Percentiles rank a stretch among this genome's conserved stretches.
These are phyloP conservation scores for Hygrophorus pudorinus DNA, from an alignment of 768 basidiomycete species.

Conservation along the genomic window DNA sequence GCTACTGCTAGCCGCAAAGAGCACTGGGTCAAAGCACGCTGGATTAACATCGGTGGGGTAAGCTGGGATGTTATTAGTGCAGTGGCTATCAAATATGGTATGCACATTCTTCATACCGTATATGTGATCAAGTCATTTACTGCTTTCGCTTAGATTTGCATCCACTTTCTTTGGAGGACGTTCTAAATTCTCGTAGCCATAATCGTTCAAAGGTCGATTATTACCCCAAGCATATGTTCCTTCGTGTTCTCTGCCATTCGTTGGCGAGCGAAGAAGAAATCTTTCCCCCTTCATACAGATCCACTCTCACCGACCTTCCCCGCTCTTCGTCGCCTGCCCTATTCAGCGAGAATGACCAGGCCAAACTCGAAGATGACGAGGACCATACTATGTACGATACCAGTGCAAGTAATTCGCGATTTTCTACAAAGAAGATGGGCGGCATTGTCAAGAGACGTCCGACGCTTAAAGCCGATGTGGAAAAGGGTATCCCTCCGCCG, in stretches of 20 bases:
- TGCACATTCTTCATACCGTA: conserved; percentile 13
- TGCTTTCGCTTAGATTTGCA: conserved; percentile 40
- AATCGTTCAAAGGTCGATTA: conserved; percentile 64
- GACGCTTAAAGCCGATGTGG: too few relatives aligned
- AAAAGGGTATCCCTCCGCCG: too few relatives aligned
- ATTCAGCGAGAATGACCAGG: conserved; percentile 17
- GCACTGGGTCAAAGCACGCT: conserved; percentile 59
- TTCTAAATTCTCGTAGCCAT: conserved; percentile 45
- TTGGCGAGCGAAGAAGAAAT: conserved; percentile 26
- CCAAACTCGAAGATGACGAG: conserved; percentile 6
- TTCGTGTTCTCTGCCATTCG: conserved; percentile 58
- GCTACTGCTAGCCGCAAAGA: conserved; percentile 34
- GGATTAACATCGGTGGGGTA: conserved; percentile 63
- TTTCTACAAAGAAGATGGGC: too few relatives aligned
- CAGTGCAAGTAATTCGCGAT: too few relatives aligned
- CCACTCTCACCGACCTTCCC: conserved; percentile 15
- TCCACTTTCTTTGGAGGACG: conserved; percentile 62
- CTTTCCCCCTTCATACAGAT: neutral
- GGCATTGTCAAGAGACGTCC: too few relatives aligned
- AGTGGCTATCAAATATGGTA: conserved; percentile 55
- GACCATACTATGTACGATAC: too few relatives aligned
- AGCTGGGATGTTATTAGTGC: conserved; percentile 69
- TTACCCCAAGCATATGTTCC: conserved; percentile 59
- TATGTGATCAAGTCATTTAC: neutral
- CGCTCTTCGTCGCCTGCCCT: conserved; percentile 30